Conservation (phyloP, 176 grass and related monocot species). For the Phragmites australis region DNA sequence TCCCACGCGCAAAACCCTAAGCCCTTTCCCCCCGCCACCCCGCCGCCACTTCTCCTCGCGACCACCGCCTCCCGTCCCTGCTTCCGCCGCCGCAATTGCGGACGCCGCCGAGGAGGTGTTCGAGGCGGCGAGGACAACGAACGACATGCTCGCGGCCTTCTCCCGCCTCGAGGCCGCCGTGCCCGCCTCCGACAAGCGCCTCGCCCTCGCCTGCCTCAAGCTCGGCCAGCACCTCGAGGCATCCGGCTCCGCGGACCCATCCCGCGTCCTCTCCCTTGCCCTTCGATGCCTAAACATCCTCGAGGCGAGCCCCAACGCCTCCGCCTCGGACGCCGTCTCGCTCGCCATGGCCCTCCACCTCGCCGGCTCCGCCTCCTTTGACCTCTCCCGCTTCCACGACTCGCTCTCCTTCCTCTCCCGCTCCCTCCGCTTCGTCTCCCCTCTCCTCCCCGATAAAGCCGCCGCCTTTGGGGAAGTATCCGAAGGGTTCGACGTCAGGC, state of each 20-base stretch:
- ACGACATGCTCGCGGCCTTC: conserved; percentile 62
- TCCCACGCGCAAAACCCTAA: conserved; percentile 18
- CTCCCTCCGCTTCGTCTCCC: conserved; percentile 54
- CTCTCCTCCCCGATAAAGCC: conserved; percentile 21
- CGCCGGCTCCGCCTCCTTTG: conserved; percentile 71
- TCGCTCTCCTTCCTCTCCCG: conserved; percentile 73
- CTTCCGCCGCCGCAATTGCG: conserved; percentile 20
- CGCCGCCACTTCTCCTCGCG: conserved; percentile 53
- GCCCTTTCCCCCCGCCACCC: background rate
- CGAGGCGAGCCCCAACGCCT: conserved; percentile 28
- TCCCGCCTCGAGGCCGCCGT: conserved; percentile 55
- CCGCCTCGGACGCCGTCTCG: conserved; percentile 58
- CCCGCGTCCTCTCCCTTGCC: conserved; percentile 59
- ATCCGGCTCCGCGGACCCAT: conserved; percentile 43
- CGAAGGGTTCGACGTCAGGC: conserved; percentile 65
- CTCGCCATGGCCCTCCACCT: conserved; percentile 93
- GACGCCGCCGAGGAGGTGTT: conserved; percentile 65
- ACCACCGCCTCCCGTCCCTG: conserved; percentile 25
- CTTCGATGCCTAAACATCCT: conserved; percentile 70
- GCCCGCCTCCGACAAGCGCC: conserved; percentile 55
- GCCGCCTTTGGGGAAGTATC: conserved; percentile 24
- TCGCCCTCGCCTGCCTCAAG: conserved; percentile 94
- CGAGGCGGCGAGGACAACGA: conserved; percentile 60
- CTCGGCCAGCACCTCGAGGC: conserved; percentile 91
- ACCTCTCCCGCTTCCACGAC: conserved; percentile 87